Base-by-base conservation (phyloP, 202 grass and related monocot genomes). In the Hordeum pubiflorum region DNA sequence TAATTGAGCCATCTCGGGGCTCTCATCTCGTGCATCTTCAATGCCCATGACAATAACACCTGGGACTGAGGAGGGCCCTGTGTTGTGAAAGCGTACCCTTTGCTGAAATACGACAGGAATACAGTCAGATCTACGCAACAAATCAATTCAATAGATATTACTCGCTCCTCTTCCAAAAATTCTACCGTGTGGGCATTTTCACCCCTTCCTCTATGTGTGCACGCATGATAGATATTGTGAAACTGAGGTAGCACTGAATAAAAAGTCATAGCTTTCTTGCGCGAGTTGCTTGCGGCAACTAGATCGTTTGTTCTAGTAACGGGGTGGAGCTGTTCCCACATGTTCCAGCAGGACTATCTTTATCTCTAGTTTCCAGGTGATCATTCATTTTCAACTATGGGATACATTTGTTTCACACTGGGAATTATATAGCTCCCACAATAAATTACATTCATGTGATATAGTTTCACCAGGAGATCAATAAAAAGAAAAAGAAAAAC, bases 1-100 rank as follows among this genome's bases (percentile, higher is more conserved):
- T 82, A 97, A 70, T 62, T 91, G 91, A 39, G 72, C 78, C 84
- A 97, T 86, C 38, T 74, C 69, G 54, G 77, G 34, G 33, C 23
- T 83, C 79, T 72, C 71, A 37, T 76, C 78, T 56, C 33, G n/a
- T 74, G 84, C 94, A 91, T 97, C 94, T 87, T 87, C 82, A 40
- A 94, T 92, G 83, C 94, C 94, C 86, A 94, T 92, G 43, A 81
- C 76, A 78, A 97, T 91, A 46, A 88, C 76, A 77, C 94, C 94
- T 59, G 79, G 89, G 68, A 92, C 76, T 75, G 78, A 82, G 7
- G 48, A 84, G 18, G 89, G 79, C 12, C 91, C 94, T 78, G 94
- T 94, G 82, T 94, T 97, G 79, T 97, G 91, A 82, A 97, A 97
- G 18, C 3, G 81, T 33, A 97, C 80, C 69, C 91, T 89, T 94